These are phyloP conservation scores for Urtica urens DNA, from an alignment of 306 rosid species.

Conservation along the genomic window DNA sequence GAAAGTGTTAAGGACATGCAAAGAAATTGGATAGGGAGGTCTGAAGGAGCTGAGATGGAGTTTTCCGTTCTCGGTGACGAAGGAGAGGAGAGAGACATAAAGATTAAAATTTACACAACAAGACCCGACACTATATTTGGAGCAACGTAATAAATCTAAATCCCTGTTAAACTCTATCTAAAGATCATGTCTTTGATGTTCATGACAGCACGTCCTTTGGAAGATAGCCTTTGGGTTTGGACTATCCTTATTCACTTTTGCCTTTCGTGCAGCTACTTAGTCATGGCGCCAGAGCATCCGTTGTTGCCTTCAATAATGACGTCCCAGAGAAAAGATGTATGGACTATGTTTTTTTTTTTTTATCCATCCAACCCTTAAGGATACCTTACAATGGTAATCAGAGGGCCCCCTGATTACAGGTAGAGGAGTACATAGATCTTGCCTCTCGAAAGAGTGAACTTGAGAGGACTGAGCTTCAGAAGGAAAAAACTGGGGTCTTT, in stretches of 20 bases:
- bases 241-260: constrained; percentile 16
- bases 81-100: constrained; percentile 55
- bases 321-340: constrained; percentile 50
- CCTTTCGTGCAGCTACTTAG: constrained; percentile 68
- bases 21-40: constrained; percentile 97
- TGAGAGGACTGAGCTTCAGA: constrained; percentile 98
- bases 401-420: constrained; percentile 49
- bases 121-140: constrained; percentile 97
- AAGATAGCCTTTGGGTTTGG: not conserved
- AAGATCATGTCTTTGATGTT: constrained; percentile 11
- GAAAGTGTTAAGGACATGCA: constrained; percentile 97
- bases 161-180: constrained; percentile 19
- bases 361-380: not conserved
- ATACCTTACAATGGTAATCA: constrained; percentile 24
- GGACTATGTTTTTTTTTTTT: constrained; percentile 2
- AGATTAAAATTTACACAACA: constrained; percentile 72
- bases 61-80: constrained; percentile 55
- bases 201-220: not conserved
- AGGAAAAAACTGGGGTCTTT: constrained; percentile 87
- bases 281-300: constrained; percentile 85
- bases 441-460: constrained; percentile 91
- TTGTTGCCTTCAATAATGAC: constrained; percentile 51
- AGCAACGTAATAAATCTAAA: constrained; percentile 69
- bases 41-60: constrained; percentile 93
- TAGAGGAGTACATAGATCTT: constrained; percentile 63